Percentiles rank a stretch among this genome's conserved stretches.
These are phyloP conservation scores for Blastosporella zonata DNA, from an alignment of 1,284 basidiomycete species.

Conservation along the genomic window DNA sequence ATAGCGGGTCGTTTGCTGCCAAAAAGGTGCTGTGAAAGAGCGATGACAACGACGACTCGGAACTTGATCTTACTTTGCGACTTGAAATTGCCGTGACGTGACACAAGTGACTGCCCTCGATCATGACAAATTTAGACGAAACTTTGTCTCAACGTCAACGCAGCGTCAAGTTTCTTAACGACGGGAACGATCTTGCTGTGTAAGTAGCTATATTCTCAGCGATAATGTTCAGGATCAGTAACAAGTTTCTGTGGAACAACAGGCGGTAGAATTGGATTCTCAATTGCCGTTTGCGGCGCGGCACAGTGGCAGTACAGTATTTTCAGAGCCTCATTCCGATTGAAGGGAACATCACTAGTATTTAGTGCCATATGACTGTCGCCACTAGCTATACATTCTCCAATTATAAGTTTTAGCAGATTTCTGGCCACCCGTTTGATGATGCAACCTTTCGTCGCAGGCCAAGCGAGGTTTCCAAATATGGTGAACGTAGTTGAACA, in stretches of 20 bases:
- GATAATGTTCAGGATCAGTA: too few species aligned
- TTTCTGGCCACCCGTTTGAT: not conserved
- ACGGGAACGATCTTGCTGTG: not conserved
- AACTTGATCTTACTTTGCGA: constrained; percentile 18
- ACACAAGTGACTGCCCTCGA: constrained; percentile 21
- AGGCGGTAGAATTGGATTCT: too few species aligned
- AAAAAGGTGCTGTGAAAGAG: constrained; percentile 13
- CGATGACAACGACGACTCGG: constrained; percentile 15
- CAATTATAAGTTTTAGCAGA: not conserved
- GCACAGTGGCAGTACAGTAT: too few species aligned
- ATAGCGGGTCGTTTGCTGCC: not conserved
- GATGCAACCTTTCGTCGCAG: constrained; percentile 2
- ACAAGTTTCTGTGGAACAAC: too few species aligned
- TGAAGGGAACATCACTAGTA: too few species aligned
- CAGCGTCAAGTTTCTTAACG: not conserved
- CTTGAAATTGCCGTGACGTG: constrained; percentile 23
- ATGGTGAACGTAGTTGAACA: constrained; percentile 20
- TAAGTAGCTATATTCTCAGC: not conserved
- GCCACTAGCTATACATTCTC: not conserved
- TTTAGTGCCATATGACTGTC: too few species aligned
- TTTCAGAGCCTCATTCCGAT: too few species aligned
- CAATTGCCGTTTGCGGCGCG: too few species aligned
- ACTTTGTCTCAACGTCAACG: constrained; percentile 5
- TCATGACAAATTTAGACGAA: constrained; percentile 13
- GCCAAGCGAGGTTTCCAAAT: constrained; percentile 17